phyloP scores from a whole-genome alignment of 73 alveolate species.

The Paramecium biaurelia region DNA sequence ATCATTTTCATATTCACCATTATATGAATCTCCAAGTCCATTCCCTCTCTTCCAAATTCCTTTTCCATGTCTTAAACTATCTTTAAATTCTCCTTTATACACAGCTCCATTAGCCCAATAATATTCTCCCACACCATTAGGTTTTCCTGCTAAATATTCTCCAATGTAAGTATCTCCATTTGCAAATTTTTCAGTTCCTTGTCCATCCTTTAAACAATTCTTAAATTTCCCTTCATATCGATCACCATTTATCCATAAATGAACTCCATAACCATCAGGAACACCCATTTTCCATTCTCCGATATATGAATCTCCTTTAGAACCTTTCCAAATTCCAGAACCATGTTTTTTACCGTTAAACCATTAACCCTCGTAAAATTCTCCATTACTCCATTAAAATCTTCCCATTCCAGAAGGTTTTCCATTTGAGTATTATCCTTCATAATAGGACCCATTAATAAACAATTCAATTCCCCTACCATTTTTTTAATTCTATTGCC shows the following conservation, averaged over 20 bases:
- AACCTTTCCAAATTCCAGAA: conserved; percentile 63
- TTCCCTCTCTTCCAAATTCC: conserved; percentile 69
- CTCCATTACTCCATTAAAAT: conserved; percentile 42
- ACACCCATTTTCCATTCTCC: conserved; percentile 61
- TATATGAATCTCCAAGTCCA: conserved; percentile 60
- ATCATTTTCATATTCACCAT: conserved; percentile 71
- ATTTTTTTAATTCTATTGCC: conserved; percentile 65
- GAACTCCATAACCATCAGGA: conserved; percentile 63
- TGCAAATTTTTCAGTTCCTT: conserved; percentile 72
- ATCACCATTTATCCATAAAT: conserved; percentile 67
- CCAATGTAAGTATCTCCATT: conserved; percentile 77
- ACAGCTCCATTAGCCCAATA: conserved; percentile 57
- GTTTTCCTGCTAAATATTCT: conserved; percentile 73
- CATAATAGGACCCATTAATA: conserved; percentile 61
- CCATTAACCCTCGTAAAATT: conserved; percentile 34
- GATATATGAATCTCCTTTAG: conserved; percentile 60
- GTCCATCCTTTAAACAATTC: conserved; percentile 69
- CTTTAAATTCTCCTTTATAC: conserved; percentile 68
- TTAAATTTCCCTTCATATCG: conserved; percentile 78
- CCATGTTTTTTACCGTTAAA: not conserved
- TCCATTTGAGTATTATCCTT: not conserved
- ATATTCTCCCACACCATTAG: conserved; percentile 66
- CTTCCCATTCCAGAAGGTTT: conserved; percentile 35
- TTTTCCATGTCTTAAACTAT: conserved; percentile 75
- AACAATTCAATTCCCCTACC: conserved; percentile 68